These are phyloP conservation scores for Suillus occidentalis DNA, from an alignment of 768 basidiomycete genomes.

Conservation along the genomic window DNA sequence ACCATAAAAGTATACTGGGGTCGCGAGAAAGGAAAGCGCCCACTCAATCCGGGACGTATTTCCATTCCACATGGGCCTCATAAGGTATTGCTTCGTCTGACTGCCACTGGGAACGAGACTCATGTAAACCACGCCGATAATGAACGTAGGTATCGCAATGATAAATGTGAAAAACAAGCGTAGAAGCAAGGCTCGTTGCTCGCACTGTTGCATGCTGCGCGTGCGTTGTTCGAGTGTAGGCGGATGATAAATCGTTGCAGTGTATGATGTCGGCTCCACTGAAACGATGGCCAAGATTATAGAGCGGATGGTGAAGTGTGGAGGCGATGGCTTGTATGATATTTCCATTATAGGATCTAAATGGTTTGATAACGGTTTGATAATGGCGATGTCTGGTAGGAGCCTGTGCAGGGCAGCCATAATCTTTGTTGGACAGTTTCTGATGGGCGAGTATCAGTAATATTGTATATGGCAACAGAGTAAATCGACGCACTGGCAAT, in stretches of 20 bases:
- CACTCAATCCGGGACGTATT: conserved; percentile 58
- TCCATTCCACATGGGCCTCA: conserved; percentile 63
- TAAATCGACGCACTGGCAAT: conserved; percentile 47
- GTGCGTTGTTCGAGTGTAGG: conserved; percentile 63
- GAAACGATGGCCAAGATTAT: conserved; percentile 52
- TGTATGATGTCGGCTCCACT: conserved; percentile 44
- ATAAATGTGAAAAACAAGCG: conserved; percentile 59
- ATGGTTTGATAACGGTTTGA: too few relatives aligned
- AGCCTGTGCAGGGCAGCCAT: conserved; percentile 40
- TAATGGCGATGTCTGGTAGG: conserved; percentile 35
- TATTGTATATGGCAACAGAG: not conserved
- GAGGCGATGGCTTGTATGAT: conserved; percentile 51
- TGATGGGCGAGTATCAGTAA: conserved; percentile 22
- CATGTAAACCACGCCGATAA: conserved; percentile 79
- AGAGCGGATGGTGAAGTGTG: conserved; percentile 62
- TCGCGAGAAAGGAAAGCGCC: conserved; percentile 66
- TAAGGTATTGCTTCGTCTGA: conserved; percentile 48
- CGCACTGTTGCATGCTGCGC: conserved; percentile 54
- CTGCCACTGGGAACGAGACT: conserved; percentile 53
- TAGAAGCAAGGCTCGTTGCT: conserved; percentile 50
- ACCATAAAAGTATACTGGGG: conserved; percentile 70
- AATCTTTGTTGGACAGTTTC: conserved; percentile 56
- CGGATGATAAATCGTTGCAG: conserved; percentile 45
- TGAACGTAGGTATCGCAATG: conserved; percentile 73
- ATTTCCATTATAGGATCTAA: conserved; percentile 47